These are phyloP conservation scores for Metschnikowia vanudenii DNA, from an alignment of 805 yeast genomes.

Conservation along the genomic window DNA sequence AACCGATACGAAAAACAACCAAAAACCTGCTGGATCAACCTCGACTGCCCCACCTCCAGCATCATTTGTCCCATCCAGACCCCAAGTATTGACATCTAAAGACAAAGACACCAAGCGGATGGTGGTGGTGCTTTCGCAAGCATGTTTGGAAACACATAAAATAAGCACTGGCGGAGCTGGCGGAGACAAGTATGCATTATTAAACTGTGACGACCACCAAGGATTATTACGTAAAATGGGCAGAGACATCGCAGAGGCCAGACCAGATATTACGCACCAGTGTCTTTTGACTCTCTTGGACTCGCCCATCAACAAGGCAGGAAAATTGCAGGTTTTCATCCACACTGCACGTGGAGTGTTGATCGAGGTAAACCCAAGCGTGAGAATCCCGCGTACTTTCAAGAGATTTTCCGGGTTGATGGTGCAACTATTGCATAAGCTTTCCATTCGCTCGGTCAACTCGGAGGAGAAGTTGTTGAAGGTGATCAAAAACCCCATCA, in stretches of 20 bases:
- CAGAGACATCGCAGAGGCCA: slow-evolving; percentile 94
- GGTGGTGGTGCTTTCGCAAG: slow-evolving; percentile 93
- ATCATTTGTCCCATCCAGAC: slow-evolving; percentile 83
- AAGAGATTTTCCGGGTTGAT: slow-evolving; percentile 95
- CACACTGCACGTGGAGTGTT: slow-evolving; percentile 94
- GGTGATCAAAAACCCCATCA: slow-evolving; percentile 95
- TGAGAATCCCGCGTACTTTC: slow-evolving; percentile 96
- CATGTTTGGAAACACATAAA: slow-evolving; percentile 93
- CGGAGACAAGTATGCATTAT: slow-evolving; percentile 82
- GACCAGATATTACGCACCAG: slow-evolving; percentile 99
- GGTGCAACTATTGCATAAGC: slow-evolving; percentile 93
- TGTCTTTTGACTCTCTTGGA: slow-evolving; percentile 91
- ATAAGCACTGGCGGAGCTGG: slow-evolving; percentile 76
- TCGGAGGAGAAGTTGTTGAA: slow-evolving; percentile 91
- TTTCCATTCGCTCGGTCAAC: slow-evolving; percentile 90
- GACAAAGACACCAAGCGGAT: slow-evolving; percentile 86
- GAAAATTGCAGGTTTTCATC: slow-evolving; percentile 92
- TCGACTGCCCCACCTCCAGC: slow-evolving; percentile 39
- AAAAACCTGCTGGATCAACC: neutral
- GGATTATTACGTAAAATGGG: slow-evolving; percentile 94
- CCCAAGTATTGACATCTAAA: slow-evolving; percentile 72
- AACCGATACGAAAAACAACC: neutral
- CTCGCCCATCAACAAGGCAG: slow-evolving; percentile 98
- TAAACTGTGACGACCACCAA: slow-evolving; percentile 98
- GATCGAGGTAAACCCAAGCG: slow-evolving; percentile 93